Evolutionary conservation across 306 rosid species (phyloP).

Genomic region (Cicer pinnatifidum): DNA sequence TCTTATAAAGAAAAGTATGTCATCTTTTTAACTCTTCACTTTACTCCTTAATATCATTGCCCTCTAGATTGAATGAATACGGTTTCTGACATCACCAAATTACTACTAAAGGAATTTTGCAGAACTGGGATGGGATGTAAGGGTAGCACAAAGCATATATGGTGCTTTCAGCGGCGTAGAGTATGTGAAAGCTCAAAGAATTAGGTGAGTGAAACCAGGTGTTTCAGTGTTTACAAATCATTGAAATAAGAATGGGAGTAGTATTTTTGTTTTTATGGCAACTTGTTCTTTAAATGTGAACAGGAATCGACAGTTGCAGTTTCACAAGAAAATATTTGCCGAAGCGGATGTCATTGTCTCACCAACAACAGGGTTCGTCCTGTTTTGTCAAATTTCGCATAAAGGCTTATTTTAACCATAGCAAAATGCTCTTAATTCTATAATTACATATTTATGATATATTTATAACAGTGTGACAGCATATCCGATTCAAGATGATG

Average conservation of each 20-base stretch:
- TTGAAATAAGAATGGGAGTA: not conserved
- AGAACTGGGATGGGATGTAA: constrained; percentile 90
- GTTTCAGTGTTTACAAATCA: not conserved
- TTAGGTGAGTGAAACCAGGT: constrained; percentile 54
- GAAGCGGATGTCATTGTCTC: constrained; percentile 88
- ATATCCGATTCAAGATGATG: constrained; percentile 79
- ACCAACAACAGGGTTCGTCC: constrained; percentile 81
- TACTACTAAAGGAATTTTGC: constrained; percentile 60
- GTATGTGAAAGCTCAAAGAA: constrained; percentile 84
- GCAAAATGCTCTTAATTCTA: not conserved
- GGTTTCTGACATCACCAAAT: constrained; percentile 48
- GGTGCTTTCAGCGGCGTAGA: constrained; percentile 80
- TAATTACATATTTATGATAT: constrained; percentile 26
- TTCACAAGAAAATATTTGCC: constrained; percentile 72
- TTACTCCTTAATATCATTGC: constrained; percentile 2
- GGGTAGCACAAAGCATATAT: constrained; percentile 79
- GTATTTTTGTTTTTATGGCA: not conserved
- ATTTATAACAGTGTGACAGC: constrained; percentile 77
- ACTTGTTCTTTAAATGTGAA: constrained; percentile 10
- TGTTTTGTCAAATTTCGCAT: constrained; percentile 35
- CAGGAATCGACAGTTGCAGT: constrained; percentile 88
- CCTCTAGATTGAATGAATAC: constrained; percentile 36
- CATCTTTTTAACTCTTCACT: constrained; percentile 30
- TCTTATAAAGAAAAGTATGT: constrained; percentile 63
- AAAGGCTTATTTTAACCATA: not conserved